Conservation (phyloP, 306 rosid genomes). For the Oxytropis ochrocephala region DNA sequence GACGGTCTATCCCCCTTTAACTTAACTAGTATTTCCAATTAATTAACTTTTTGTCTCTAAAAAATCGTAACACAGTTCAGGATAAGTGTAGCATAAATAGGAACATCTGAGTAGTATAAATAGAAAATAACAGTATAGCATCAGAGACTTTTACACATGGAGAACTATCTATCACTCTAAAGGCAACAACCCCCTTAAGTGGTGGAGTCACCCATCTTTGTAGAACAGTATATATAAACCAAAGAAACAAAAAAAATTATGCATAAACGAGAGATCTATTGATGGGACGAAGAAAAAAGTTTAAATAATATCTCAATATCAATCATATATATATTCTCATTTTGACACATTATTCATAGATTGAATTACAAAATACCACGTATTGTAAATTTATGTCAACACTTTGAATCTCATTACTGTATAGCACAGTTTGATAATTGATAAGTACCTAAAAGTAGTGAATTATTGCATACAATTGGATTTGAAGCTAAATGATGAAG, state of each 20-base stretch:
- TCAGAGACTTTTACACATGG: too few species aligned
- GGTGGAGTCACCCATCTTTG: too few species aligned
- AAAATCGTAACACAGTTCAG: too few species aligned
- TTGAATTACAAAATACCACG: background rate
- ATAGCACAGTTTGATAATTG: slow-evolving; percentile 9
- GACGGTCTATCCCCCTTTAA: too few species aligned
- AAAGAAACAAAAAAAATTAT: background rate
- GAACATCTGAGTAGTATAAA: too few species aligned
- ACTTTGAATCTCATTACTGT: background rate
- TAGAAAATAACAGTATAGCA: too few species aligned
- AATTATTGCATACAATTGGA: slow-evolving; percentile 9
- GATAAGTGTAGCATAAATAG: too few species aligned
- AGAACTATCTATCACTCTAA: too few species aligned
- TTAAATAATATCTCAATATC: background rate
- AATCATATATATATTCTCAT: background rate
- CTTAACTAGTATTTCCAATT: too few species aligned
- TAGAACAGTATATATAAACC: too few species aligned
- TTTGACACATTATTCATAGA: background rate
- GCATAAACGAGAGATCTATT: background rate
- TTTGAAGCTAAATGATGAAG: background rate
- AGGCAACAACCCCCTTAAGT: too few species aligned
- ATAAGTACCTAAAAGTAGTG: slow-evolving; percentile 15
- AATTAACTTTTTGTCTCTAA: too few species aligned
- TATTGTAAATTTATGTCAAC: background rate
- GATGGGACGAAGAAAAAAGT: slow-evolving; percentile 13